A percentile compares a stretch with the other conserved stretches of the same genome.
Conservation (phyloP, 768 basidiomycete genomes). For the Arthromyces matolae region DNA sequence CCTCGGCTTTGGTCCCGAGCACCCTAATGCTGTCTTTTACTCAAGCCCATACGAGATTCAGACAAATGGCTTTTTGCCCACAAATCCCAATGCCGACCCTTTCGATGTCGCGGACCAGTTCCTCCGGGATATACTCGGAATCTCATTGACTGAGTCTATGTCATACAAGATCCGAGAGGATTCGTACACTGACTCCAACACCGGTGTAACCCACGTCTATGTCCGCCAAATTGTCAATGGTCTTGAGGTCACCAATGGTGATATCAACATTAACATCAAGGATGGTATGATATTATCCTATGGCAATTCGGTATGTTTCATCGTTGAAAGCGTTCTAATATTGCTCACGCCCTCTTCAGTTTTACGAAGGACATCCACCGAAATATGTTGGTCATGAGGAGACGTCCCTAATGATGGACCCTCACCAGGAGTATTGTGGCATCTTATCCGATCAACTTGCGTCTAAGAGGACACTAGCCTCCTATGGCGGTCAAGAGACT, state of each 20-base stretch:
- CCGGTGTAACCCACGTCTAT: constrained; percentile 88
- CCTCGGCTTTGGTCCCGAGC: constrained; percentile 81
- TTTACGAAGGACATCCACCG: constrained; percentile 66
- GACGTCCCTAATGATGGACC: constrained; percentile 22
- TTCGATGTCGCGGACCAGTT: constrained; percentile 62
- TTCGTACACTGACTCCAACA: constrained; percentile 83
- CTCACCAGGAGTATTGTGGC: constrained; percentile 53
- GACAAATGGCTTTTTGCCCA: constrained; percentile 38
- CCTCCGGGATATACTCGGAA: constrained; percentile 44
- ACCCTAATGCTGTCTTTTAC: constrained; percentile 67
- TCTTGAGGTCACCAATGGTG: constrained; percentile 84
- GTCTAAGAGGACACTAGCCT: constrained; percentile 22
- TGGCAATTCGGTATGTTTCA: constrained; percentile 70
- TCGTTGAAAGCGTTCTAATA: not conserved
- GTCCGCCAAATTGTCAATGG: constrained; percentile 82
- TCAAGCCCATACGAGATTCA: constrained; percentile 45
- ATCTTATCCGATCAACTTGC: constrained; percentile 36
- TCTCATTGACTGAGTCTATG: constrained; percentile 33
- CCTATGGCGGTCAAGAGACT: constrained; percentile 32
- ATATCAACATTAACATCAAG: constrained; percentile 91
- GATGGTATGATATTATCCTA: constrained; percentile 80
- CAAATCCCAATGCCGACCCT: constrained; percentile 43
- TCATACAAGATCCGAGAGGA: constrained; percentile 68
- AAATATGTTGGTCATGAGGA: constrained; percentile 28
- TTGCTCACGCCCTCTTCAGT: constrained; percentile 38